These are phyloP conservation scores for Exophiala sp. DNA, from an alignment of 2,329 filamentous ascomycete genomes.

Conservation along the genomic window DNA sequence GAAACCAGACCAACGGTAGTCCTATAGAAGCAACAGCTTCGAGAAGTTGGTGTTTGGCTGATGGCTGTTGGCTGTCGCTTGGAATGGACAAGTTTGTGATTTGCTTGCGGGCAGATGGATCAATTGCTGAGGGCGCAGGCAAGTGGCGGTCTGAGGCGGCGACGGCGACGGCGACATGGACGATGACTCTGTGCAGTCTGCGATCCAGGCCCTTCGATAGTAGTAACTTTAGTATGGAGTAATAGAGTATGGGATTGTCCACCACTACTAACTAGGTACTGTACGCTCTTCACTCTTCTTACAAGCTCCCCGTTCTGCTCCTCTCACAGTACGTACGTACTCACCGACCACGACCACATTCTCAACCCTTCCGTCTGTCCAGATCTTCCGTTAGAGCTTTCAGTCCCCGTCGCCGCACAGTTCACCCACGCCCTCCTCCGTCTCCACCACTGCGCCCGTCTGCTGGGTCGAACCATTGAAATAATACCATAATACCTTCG, in stretches of 20 bases:
- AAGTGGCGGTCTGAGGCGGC: conserved; percentile 25
- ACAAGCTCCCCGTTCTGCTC: not conserved
- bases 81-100: conserved; percentile 12
- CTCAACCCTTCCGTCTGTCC: not conserved
- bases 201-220: not conserved
- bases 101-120: conserved; percentile 6
- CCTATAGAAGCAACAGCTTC: too few relatives aligned
- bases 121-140: not conserved
- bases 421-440: not conserved
- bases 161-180: too few relatives aligned
- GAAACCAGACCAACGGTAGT: too few relatives aligned
- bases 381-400: not conserved
- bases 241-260: too few relatives aligned
- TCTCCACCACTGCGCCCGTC: not conserved
- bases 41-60: too few relatives aligned
- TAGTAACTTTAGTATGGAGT: too few relatives aligned
- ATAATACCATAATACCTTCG: not conserved
- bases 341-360: not conserved
- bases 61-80: not conserved
- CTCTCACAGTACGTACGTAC: not conserved
- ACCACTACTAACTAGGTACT: too few relatives aligned
- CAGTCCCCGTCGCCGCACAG: not conserved
- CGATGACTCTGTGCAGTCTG: conserved; percentile 3
- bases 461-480: not conserved
- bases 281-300: too few relatives aligned